Evolutionary conservation across 73 alveolate species (phyloP).

Genomic region (Tetrahymena elliotti): DNA sequence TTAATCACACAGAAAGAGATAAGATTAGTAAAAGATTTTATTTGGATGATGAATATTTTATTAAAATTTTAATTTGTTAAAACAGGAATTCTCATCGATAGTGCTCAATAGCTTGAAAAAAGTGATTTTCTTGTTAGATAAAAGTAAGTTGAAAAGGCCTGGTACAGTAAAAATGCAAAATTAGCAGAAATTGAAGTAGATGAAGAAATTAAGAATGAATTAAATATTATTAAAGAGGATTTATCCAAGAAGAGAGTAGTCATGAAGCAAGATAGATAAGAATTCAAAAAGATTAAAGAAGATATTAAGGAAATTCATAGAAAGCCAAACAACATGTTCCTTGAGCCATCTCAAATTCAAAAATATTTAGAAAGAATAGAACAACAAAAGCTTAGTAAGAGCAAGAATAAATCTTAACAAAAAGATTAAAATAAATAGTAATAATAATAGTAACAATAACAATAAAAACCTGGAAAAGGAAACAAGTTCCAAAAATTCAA

Average conservation of each 20-base stretch:
- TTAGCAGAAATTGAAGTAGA: neutral
- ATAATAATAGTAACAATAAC: neutral
- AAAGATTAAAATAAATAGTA: neutral
- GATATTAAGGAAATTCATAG: neutral
- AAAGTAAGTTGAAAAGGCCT: neutral
- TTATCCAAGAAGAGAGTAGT: neutral
- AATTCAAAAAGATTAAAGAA: neutral
- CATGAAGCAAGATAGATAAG: neutral
- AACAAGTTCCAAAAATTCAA: neutral
- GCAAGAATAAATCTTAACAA: neutral
- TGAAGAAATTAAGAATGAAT: neutral
- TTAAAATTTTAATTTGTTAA: neutral
- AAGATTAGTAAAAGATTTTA: neutral
- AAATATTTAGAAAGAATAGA: neutral
- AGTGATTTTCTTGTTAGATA: neutral
- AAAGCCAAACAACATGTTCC: neutral
- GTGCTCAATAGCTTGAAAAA: neutral
- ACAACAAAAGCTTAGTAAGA: neutral
- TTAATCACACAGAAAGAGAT: neutral
- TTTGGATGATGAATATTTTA: neutral
- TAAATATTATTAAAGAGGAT: neutral
- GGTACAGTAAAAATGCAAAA: neutral
- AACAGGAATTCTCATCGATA: neutral
- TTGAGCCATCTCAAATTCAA: neutral
- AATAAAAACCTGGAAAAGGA: neutral